phyloP scores from a whole-genome alignment of 1,284 basidiomycete genomes.

The Ustilago lituana region DNA sequence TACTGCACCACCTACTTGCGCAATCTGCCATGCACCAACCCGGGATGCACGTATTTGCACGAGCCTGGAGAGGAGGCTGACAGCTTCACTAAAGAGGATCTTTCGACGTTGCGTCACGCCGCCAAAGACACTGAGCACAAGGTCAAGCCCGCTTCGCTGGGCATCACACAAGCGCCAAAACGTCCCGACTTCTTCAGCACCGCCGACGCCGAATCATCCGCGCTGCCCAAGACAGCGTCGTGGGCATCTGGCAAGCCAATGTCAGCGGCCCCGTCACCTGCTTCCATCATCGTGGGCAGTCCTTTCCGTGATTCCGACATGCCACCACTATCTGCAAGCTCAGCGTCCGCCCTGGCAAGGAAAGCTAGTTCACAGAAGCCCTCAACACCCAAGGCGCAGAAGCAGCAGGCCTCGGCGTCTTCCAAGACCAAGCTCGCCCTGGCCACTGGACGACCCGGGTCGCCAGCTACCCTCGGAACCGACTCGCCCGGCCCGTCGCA shows the following conservation, averaged over 20 bases:
- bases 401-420: constrained; percentile 18
- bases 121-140: constrained; percentile 66
- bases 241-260: constrained; percentile 64
- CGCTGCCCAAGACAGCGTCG: constrained; percentile 64
- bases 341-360: constrained; percentile 36
- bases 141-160: constrained; percentile 59
- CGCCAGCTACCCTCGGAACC: constrained; percentile 33
- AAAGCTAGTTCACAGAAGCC: constrained; percentile 51
- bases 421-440: constrained; percentile 33
- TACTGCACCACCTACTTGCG: constrained; percentile 97
- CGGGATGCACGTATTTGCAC: constrained; percentile 91
- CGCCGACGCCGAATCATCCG: constrained; percentile 53
- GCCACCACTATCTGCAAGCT: constrained; percentile 55
- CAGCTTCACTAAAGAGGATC: constrained; percentile 72
- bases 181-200: constrained; percentile 30
- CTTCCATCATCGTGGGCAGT: constrained; percentile 35
- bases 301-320: constrained; percentile 59
- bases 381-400: constrained; percentile 32
- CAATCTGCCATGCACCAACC: constrained; percentile 83
- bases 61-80: constrained; percentile 99
- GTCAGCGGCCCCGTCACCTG: constrained; percentile 24
- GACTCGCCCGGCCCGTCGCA: constrained; percentile 36
- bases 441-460: constrained; percentile 35
- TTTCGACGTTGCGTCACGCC: constrained; percentile 64
- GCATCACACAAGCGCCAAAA: constrained; percentile 43